Evolutionary conservation across 2,329 filamentous ascomycete species (phyloP).

Genomic region (Zymoseptoria crescenta): DNA sequence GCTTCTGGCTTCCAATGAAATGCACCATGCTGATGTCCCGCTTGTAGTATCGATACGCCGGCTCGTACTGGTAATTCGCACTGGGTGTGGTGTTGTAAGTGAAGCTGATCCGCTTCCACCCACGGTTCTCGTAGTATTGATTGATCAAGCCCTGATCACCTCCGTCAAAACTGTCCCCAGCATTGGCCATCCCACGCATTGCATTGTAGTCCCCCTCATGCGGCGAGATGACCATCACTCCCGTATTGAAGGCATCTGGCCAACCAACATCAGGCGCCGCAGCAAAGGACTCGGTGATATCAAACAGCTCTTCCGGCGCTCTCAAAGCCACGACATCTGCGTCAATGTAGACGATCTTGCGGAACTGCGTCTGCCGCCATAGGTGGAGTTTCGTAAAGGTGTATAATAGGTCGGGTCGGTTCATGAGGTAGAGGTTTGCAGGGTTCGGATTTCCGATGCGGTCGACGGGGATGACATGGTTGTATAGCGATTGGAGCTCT

Average conservation of each 20-base stretch:
- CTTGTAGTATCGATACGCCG: slow-evolving; percentile 88
- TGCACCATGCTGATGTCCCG: slow-evolving; percentile 83
- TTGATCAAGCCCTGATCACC: slow-evolving; percentile 94
- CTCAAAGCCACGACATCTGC: slow-evolving; percentile 86
- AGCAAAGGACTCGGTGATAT: slow-evolving; percentile 52
- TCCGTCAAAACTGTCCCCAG: slow-evolving; percentile 89
- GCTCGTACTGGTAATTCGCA: slow-evolving; percentile 93
- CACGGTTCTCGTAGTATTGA: slow-evolving; percentile 72
- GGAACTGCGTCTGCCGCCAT: slow-evolving; percentile 85
- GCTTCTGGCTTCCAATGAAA: slow-evolving; percentile 88
- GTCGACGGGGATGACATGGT: slow-evolving; percentile 79
- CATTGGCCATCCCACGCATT: slow-evolving; percentile 71
- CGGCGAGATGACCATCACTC: slow-evolving; percentile 84
- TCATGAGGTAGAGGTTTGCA: slow-evolving; percentile 84
- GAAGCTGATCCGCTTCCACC: slow-evolving; percentile 84
- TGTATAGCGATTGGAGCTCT: slow-evolving; percentile 76
- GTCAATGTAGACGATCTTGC: slow-evolving; percentile 89
- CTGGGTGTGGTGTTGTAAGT: slow-evolving; percentile 96
- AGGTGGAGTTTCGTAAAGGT: slow-evolving; percentile 95
- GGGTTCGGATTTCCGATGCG: slow-evolving; percentile 69
- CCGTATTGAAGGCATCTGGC: slow-evolving; percentile 98
- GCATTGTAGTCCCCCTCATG: slow-evolving; percentile 83
- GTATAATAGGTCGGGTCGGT: slow-evolving; percentile 79
- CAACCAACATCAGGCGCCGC: slow-evolving; percentile 92
- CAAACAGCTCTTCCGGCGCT: slow-evolving; percentile 88